Evolutionary conservation across 148 eudicot species (phyloP), one percentile per base, ranked within the genome.

Genomic region (Rhododendron henanense): DNA sequence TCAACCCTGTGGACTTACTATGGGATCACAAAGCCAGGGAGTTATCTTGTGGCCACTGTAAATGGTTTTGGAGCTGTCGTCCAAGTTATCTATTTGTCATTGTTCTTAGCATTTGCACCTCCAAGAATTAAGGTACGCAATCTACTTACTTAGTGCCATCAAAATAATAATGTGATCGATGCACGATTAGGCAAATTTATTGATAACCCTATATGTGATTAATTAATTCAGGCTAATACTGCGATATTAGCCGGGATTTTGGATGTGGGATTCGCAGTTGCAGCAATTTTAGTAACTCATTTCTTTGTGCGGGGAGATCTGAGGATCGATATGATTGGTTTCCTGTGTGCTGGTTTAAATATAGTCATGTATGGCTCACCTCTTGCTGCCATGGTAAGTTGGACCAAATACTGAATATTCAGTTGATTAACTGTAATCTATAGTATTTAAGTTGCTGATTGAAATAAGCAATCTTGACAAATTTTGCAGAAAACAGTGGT

Each of bases 1-100:
- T 84, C 94, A 15, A 87, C 85, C 5, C 53, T 92, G 14, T 91
- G 94, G 94, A 90, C 92, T 76, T 93, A 93, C 51, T 93, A 93
- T 53, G 95, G 95, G 0, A 21, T 93, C 2, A 85, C 84, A 0
- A 91, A 88, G 23, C 92, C 93, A 1, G 92, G 88, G n/a, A 41
- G 21, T 9, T 75, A 71, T 51, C 90, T 93, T 51, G 93, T 93
- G 3, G 92, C 93, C 53, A 92, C 95, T 59, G 87, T 92, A 41
- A 93, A 93, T 87, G 94, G 93, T 1, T 91, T 92, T 57, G 94
- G 94, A 2, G 57, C 86, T 8, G 0, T 88, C 0, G 89, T 90
- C 18, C 90, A 89, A 76, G 71, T 86, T 21, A 31, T 90, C 25
- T 93, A 90, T 51, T 51, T 93, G 10, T 65, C 86, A n/a, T 77